phyloP scores from a whole-genome alignment of 192 early-diverging fungal species.

The Linnemannia exigua region DNA sequence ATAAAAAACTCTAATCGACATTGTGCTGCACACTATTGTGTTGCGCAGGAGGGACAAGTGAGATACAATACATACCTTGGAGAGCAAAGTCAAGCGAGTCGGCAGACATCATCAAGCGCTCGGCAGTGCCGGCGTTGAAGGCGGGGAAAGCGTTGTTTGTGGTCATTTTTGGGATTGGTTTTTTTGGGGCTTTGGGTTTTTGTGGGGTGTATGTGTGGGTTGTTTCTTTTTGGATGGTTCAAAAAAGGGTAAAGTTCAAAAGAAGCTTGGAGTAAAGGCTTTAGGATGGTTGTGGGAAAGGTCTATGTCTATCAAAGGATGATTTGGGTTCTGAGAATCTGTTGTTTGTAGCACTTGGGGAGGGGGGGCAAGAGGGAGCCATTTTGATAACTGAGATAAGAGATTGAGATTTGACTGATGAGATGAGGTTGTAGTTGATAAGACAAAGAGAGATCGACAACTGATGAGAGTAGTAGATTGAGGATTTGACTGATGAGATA shows the following conservation, averaged over 20 bases:
- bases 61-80: slow-evolving; percentile 30
- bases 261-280: neutral
- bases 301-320: slow-evolving; percentile 52
- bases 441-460: neutral
- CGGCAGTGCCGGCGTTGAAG: slow-evolving; percentile 38
- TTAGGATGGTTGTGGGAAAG: slow-evolving; percentile 53
- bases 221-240: neutral
- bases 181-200: slow-evolving; percentile 8
- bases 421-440: neutral
- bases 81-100: slow-evolving; percentile 52
- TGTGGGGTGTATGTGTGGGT: neutral
- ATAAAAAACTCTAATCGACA: slow-evolving; percentile 9
- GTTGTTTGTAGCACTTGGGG: slow-evolving; percentile 32
- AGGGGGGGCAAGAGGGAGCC: slow-evolving; percentile 59
- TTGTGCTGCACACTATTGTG: neutral
- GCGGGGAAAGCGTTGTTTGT: slow-evolving; percentile 24
- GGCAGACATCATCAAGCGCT: slow-evolving; percentile 54
- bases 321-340: slow-evolving; percentile 43
- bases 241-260: slow-evolving; percentile 16
- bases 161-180: slow-evolving; percentile 40
- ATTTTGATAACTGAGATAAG: slow-evolving; percentile 44
- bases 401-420: slow-evolving; percentile 28
- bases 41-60: neutral
- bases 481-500: slow-evolving; percentile 25
- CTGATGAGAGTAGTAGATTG: slow-evolving; percentile 10